Evolutionary conservation across 345 rosid genomes (phyloP), one percentile per base, ranked within the genome.

Genomic region (Lepidium didymum): DNA sequence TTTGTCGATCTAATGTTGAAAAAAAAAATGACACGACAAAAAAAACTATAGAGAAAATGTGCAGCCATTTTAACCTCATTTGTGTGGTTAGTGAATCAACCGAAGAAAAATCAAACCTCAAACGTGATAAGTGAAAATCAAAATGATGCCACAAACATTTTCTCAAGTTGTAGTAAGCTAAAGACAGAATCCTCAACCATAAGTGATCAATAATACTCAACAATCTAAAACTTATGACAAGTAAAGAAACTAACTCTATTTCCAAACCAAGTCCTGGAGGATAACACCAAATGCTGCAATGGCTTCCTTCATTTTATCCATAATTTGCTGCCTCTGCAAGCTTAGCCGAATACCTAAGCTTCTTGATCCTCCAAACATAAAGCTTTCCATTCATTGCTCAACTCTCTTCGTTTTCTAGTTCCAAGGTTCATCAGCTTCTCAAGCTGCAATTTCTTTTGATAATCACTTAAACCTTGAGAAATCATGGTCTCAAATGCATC

Each of bases 401-500:
- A 51, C 47, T 65, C 77, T 19, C 62, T 58, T 23, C 25, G 33
- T 57, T 49, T 73, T 0, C n/a, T 31, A 34, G 46, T 8, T 50
- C 29, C 55, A 23, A 73, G 31, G 37, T 21, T 65, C 61, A 57
- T 66, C 38, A 65, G 54, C 35, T 58, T 73, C 46, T 40, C 36
- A 37, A 49, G 12, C 23, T n/a, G 37, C 19, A 56, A 19, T 44
- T 40, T 73, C 37, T 44, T 74, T 6, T 59, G 73, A 45, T 42
- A 60, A 11, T 60, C 73, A 25, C 63, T 51, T 19, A 67, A 50
- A 10, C 73, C 68, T 23, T 54, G 29, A 0, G 56, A 18, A 6
- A 67, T 6, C 19, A 60, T 4, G 14, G 68, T 60, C 63, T 67
- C 73, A 36, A 74, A 73, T 7, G 72, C 71, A 64, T 56, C 77